A percentile compares a stretch with the other conserved stretches of the same genome.
Evolutionary conservation across 2,329 filamentous ascomycete species (phyloP).

Genomic region (Aspergillus tanneri): DNA sequence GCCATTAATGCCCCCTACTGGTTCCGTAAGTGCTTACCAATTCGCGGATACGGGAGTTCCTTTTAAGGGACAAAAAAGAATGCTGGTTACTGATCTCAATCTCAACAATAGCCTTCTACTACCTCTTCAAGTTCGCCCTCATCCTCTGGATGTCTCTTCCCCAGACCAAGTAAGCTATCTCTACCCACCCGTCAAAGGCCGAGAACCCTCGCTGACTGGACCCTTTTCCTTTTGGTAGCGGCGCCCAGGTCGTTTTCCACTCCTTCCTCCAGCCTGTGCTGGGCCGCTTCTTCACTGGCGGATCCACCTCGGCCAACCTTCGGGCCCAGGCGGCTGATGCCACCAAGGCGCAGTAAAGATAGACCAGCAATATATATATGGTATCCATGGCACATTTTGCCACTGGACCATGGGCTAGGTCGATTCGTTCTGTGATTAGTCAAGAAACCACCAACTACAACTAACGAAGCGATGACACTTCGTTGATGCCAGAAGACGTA

Average conservation of each 20-base stretch:
- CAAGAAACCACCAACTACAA: background rate
- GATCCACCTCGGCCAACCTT: constrained; percentile 80
- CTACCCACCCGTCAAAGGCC: background rate
- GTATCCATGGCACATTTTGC: constrained; percentile 10
- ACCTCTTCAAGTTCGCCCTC: constrained; percentile 98
- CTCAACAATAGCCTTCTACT: constrained; percentile 76
- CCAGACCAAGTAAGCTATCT: constrained; percentile 73
- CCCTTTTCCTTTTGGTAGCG: constrained; percentile 54
- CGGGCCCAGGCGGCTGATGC: constrained; percentile 81
- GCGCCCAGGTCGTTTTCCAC: constrained; percentile 94
- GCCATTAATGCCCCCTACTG: constrained; percentile 67
- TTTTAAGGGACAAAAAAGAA: no score
- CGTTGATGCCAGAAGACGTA: background rate
- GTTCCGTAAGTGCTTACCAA: constrained; percentile 57
- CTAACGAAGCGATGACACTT: constrained; percentile 1
- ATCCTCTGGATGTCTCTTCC: constrained; percentile 97
- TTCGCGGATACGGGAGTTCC: background rate
- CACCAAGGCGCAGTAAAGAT: constrained; percentile 55
- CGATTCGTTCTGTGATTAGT: constrained; percentile 20
- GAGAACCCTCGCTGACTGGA: constrained; percentile 5
- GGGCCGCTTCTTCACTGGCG: constrained; percentile 80
- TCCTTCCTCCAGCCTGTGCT: constrained; percentile 91
- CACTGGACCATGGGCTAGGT: constrained; percentile 17
- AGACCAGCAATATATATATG: constrained; percentile 14
- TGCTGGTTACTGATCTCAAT: constrained; percentile 24